Evolutionary conservation across 257 asterid species (phyloP).

Genomic region (Cordia subcordata): DNA sequence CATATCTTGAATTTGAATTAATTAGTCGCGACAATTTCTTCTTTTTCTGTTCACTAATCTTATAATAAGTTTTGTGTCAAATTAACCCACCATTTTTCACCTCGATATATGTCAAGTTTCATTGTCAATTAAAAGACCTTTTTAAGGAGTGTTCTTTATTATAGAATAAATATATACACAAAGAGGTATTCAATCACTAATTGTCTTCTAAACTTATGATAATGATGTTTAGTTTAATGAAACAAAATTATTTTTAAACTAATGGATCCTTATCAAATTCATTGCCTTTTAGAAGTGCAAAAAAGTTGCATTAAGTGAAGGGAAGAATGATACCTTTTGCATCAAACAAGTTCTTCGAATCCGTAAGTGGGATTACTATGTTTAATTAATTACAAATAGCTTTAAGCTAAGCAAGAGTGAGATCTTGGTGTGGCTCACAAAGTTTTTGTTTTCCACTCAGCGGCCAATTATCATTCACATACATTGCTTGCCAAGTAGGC

Average conservation of each 20-base stretch:
- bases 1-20: no score
- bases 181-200: no score
- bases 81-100: no score
- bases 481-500: slow-evolving; percentile 12
- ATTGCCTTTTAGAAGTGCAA: slow-evolving; percentile 16
- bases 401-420: no score
- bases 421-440: not conserved
- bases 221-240: slow-evolving; percentile 21
- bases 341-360: slow-evolving; percentile 19
- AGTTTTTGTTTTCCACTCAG: not conserved
- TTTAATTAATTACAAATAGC: slow-evolving; percentile 20
- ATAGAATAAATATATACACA: no score
- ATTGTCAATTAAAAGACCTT: no score
- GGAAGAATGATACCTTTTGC: slow-evolving; percentile 29
- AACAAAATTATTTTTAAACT: slow-evolving; percentile 23
- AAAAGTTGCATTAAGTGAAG: slow-evolving; percentile 29
- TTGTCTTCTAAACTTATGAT: no score
- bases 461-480: slow-evolving; percentile 23
- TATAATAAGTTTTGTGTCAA: no score
- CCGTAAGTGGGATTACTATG: slow-evolving; percentile 17
- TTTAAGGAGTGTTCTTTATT: no score
- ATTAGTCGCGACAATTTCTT: no score
- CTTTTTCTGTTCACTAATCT: no score
- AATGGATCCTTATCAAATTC: slow-evolving; percentile 43
- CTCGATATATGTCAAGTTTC: no score